Percentiles rank a stretch among this genome's conserved stretches.
Conservation (phyloP, 306 rosid genomes). For the Cucurbita pepo region DNA sequence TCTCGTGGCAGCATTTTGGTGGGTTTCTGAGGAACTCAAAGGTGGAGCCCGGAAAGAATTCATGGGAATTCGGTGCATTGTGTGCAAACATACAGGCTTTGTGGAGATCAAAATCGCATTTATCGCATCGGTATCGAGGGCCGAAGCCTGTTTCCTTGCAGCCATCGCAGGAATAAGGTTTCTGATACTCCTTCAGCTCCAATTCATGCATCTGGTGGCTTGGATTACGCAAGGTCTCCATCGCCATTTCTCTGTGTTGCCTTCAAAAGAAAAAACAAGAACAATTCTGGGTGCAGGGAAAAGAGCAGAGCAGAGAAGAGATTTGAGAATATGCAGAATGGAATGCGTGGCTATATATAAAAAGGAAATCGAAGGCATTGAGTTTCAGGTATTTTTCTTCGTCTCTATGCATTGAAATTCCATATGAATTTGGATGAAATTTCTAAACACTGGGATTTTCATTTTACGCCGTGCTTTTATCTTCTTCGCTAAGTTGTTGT, state of each 20-base stretch:
- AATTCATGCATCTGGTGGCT: neutral
- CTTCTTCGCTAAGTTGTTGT: no score
- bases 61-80: neutral
- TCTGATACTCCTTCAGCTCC: neutral
- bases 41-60: neutral
- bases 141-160: slow-evolving; percentile 8
- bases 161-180: neutral
- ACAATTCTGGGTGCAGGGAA: neutral
- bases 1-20: neutral
- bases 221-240: neutral
- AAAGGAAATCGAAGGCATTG: neutral
- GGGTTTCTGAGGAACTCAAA: neutral
- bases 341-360: neutral
- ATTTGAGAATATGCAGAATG: neutral
- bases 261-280: no score
- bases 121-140: slow-evolving; percentile 6
- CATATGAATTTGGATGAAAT: neutral
- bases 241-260: neutral
- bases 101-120: slow-evolving; percentile 8
- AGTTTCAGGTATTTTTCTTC: neutral
- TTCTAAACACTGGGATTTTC: neutral
- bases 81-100: neutral
- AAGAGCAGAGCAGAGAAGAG: neutral
- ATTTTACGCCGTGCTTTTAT: no score
- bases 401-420: neutral